These are phyloP conservation scores for Suhomyces atakaporum DNA, from an alignment of 1,139 yeast genomes.

Conservation along the genomic window DNA sequence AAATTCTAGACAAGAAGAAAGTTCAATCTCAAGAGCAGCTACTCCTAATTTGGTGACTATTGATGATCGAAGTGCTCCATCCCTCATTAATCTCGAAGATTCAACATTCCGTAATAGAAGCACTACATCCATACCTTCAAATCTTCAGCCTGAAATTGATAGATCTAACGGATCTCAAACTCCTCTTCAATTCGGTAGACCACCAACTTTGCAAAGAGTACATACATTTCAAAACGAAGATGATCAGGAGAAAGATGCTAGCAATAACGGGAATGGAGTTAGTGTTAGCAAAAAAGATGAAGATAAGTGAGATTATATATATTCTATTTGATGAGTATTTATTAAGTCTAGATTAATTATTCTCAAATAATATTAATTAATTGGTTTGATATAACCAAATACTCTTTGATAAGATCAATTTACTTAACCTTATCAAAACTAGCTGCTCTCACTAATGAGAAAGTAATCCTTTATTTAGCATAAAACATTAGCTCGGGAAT, in stretches of 20 bases:
- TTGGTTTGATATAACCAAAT: too few relatives aligned
- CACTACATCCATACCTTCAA: conserved; percentile 3
- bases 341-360: too few relatives aligned
- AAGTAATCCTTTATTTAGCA: too few relatives aligned
- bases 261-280: conserved; percentile 26
- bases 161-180: conserved; percentile 6
- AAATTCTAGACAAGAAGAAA: conserved; percentile 4
- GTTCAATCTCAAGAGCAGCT: conserved; percentile 8
- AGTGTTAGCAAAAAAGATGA: conserved; percentile 21
- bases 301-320: conserved; percentile 11
- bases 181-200: conserved; percentile 8
- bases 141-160: not conserved
- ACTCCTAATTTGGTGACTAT: conserved; percentile 17
- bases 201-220: conserved; percentile 8
- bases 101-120: conserved; percentile 3
- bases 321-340: too few relatives aligned
- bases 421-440: too few relatives aligned
- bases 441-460: too few relatives aligned
- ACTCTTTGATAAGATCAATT: too few relatives aligned
- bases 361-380: too few relatives aligned
- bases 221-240: conserved; percentile 11
- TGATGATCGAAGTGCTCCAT: conserved; percentile 17
- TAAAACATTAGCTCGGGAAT: too few relatives aligned
- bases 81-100: conserved; percentile 21
- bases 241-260: conserved; percentile 14